phyloP scores from a whole-genome alignment of 768 basidiomycete species.

The Boletus reticuloceps region DNA sequence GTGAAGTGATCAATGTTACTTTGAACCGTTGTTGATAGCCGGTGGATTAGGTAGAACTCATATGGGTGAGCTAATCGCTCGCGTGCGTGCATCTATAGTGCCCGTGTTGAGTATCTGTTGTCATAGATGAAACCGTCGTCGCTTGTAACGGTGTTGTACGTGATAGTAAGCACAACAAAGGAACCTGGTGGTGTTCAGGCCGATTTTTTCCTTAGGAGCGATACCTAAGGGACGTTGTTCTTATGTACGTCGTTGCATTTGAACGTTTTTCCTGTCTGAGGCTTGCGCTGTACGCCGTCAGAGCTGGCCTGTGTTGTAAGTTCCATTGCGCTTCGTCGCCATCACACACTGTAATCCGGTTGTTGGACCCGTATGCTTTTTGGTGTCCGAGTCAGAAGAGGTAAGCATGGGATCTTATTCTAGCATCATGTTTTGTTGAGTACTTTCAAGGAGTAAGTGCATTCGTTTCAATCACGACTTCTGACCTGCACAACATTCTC shows the following conservation, averaged over 20 bases:
- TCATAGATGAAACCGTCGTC: too few relatives aligned
- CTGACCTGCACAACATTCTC: not conserved
- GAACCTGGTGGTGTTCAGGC: not conserved
- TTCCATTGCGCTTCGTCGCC: not conserved
- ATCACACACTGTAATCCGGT: not conserved
- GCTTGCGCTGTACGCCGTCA: not conserved
- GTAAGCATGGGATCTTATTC: constrained; percentile 6
- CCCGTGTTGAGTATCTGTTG: too few relatives aligned
- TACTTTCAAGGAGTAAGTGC: constrained; percentile 22
- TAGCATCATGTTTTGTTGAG: constrained; percentile 1
- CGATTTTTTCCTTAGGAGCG: constrained; percentile 23
- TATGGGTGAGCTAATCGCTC: too few relatives aligned
- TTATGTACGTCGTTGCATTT: constrained; percentile 19
- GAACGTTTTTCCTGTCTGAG: constrained; percentile 2
- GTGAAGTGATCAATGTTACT: not conserved
- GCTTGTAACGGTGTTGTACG: constrained; percentile 24
- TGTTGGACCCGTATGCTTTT: constrained; percentile 20
- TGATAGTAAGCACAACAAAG: constrained; percentile 17
- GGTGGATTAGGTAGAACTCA: too few relatives aligned
- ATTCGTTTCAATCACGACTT: not conserved
- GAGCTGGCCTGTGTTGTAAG: constrained; percentile 22
- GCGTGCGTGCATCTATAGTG: too few relatives aligned
- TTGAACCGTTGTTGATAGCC: not conserved
- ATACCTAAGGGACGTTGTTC: constrained; percentile 29
- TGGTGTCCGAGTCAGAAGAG: constrained; percentile 12